Evolutionary conservation across 352 stramenopile genomes (phyloP).

Genomic region (Phytophthora cactorum): DNA sequence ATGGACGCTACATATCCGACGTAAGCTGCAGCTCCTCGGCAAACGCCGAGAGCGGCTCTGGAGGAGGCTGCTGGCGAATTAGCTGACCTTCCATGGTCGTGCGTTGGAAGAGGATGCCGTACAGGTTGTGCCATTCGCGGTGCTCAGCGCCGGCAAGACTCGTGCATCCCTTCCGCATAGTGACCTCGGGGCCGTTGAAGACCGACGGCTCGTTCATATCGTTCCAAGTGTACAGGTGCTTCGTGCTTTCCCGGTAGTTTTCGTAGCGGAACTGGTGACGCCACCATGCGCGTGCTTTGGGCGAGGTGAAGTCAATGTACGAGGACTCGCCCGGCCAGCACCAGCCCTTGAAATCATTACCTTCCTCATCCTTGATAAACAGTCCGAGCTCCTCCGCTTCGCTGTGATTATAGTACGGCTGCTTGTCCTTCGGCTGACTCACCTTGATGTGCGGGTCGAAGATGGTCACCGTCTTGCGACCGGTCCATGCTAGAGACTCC

Average conservation of each 20-base stretch:
- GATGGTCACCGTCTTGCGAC: slow-evolving; percentile 99
- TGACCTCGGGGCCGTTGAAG: slow-evolving; percentile 99
- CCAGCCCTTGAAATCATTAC: slow-evolving; percentile 98
- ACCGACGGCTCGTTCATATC: slow-evolving; percentile 99
- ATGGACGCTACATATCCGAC: slow-evolving; percentile 88
- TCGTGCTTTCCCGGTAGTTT: slow-evolving; percentile 93
- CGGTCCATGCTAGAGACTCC: slow-evolving; percentile 85
- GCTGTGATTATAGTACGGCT: slow-evolving; percentile 91
- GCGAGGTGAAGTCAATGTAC: slow-evolving; percentile 98
- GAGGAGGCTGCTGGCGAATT: slow-evolving; percentile 65
- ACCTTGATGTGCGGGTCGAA: slow-evolving; percentile 99
- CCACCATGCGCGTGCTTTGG: slow-evolving; percentile 96
- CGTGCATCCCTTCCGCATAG: slow-evolving; percentile 95
- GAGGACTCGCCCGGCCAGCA: slow-evolving; percentile 99
- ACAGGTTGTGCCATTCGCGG: slow-evolving; percentile 99
- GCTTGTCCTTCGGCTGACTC: slow-evolving; percentile 80
- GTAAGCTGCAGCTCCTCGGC: slow-evolving; percentile 47
- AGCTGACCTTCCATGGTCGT: slow-evolving; percentile 95
- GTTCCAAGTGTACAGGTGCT: slow-evolving; percentile 98
- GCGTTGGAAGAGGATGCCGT: slow-evolving; percentile 98
- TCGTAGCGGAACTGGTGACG: slow-evolving; percentile 95
- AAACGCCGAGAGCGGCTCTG: slow-evolving; percentile 43
- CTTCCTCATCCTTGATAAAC: slow-evolving; percentile 97
- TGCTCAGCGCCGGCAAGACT: slow-evolving; percentile 96
- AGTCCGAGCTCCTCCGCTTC: slow-evolving; percentile 87